Evolutionary conservation across 2,329 filamentous ascomycete genomes (phyloP), one percentile per base, ranked within the genome.

Genomic region (Fusarium verrucosum): DNA sequence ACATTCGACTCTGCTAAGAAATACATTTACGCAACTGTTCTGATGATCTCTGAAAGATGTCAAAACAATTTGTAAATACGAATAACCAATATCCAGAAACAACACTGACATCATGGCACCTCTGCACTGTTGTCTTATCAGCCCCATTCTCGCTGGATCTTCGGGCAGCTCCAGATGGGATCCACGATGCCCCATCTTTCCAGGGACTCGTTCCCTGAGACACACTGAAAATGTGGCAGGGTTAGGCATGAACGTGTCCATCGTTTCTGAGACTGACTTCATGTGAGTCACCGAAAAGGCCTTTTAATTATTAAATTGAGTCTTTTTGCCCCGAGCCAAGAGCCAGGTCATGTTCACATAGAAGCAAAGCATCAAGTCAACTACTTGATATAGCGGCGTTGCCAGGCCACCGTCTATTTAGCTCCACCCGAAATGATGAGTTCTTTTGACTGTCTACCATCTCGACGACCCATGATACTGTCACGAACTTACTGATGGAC

Each of bases 101-200:
- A 35, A 13, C 25, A 37, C 44, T 50, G 32, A 26, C 26, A 57
- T 36, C 35, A 44, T 58, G 40, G 26, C 13, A 11, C 22, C 20
- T 43, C 9, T 25, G n/a, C 22, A 22, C 36, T 42, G 33, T 44
- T n/a, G n/a, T 30, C 5, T 30, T 36, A 26, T 35, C 33, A 66
- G 42, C 36, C 51, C 33, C 30, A 43, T 35, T 45, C 32, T 63
- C 26, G n/a, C n/a, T n/a, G 33, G 37, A 32, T 38, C 16, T 30
- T 30, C 13, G 28, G 28, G 28, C 28, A 30, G 28, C 25, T 66
- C 33, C 11, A 37, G 44, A n/a, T n/a, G n/a, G n/a, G n/a, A 44
- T 44, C 56, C 56, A 65, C 45, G 30, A 50, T 55, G 43, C 61
- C 63, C 62, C 62, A 51, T 50, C 43, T 56, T 57, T 65, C 26